Conservation (phyloP, 176 grass and related monocot species). For the Musa schizocarpa region DNA sequence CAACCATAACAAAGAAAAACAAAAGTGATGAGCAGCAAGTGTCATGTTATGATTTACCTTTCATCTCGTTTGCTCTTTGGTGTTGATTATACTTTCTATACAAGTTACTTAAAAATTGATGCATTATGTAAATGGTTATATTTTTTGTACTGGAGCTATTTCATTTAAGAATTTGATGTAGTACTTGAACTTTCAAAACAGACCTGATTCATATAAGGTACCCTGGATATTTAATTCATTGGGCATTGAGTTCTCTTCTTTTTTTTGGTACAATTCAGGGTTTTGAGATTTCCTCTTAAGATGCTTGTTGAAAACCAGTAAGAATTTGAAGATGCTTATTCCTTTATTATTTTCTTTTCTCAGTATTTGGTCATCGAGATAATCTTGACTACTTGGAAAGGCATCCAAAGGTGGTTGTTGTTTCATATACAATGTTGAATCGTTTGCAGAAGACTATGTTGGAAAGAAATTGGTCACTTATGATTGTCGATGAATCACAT, state of each 20-base stretch:
- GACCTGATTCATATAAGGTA: too few relatives aligned
- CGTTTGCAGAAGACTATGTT: conserved; percentile 56
- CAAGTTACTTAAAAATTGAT: too few relatives aligned
- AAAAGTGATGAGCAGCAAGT: not conserved
- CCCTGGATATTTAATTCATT: too few relatives aligned
- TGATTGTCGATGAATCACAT: conserved; percentile 96
- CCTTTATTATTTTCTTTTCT: conserved; percentile 24
- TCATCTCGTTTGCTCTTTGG: not conserved
- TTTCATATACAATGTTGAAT: conserved; percentile 88
- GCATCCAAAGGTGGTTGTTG: conserved; percentile 63
- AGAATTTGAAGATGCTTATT: conserved; percentile 22
- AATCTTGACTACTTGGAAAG: conserved; percentile 67
- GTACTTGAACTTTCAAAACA: too few relatives aligned
- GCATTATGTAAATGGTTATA: too few relatives aligned
- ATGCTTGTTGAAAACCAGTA: not conserved
- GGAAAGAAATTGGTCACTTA: conserved; percentile 63
- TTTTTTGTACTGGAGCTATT: too few relatives aligned
- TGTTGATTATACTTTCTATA: too few relatives aligned
- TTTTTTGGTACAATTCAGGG: not conserved
- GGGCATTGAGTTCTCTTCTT: too few relatives aligned
- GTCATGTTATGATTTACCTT: not conserved
- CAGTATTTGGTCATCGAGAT: conserved; percentile 86
- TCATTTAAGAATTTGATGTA: too few relatives aligned
- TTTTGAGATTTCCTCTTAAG: not conserved
- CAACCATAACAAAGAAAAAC: not conserved